These are phyloP conservation scores for Candida maltosa DNA, from an alignment of 805 yeast genomes.

Conservation along the genomic window DNA sequence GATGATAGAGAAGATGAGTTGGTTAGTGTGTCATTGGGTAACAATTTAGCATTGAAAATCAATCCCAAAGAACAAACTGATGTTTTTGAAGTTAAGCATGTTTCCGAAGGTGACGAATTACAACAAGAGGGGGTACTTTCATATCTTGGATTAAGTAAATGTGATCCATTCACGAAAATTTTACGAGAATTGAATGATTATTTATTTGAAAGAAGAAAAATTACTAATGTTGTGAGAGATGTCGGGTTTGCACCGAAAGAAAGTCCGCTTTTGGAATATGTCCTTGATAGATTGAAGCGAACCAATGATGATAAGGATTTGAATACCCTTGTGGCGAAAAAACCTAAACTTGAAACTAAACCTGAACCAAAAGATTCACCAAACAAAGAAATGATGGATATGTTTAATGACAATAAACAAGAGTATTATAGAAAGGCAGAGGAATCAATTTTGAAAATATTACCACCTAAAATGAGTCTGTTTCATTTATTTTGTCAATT, in stretches of 20 bases:
- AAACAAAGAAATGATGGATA: no score
- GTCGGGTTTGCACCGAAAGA: no score
- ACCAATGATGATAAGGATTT: no score
- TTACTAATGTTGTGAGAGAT: no score
- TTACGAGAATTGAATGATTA: conserved; percentile 33
- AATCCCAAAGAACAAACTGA: conserved; percentile 28
- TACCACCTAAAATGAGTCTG: conserved; percentile 27
- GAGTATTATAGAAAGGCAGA: conserved; percentile 27
- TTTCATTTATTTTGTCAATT: conserved; percentile 27
- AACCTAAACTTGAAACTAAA: no score
- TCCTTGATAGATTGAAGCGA: no score
- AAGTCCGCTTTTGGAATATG: no score
- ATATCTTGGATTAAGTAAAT: conserved; percentile 36
- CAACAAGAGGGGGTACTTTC: conserved; percentile 40
- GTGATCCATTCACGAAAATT: conserved; percentile 36
- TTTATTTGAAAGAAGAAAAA: no score
- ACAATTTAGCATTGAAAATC: conserved; percentile 26
- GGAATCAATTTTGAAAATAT: conserved; percentile 21
- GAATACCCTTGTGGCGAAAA: no score
- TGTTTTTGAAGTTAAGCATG: no score
- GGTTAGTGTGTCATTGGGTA: conserved; percentile 30
- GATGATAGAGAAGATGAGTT: no score
- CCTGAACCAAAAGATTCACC: no score
- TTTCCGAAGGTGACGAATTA: conserved; percentile 38
- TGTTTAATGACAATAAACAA: conserved; percentile 12